phyloP scores from a whole-genome alignment of 2,329 filamentous ascomycete species.

The Fusarium nurragi region DNA sequence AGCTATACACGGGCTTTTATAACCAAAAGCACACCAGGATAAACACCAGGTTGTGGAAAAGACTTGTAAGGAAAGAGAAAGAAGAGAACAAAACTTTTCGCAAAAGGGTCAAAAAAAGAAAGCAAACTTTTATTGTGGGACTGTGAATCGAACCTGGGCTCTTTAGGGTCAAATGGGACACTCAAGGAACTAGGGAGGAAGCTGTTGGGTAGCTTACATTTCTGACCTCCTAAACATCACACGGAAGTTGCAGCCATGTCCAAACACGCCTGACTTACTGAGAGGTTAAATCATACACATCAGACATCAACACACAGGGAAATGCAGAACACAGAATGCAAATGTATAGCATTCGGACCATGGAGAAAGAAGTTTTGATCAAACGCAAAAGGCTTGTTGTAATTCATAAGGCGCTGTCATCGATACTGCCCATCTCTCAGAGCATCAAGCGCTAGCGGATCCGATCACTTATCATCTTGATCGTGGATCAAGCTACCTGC shows the following conservation, averaged over 20 bases:
- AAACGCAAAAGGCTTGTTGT: conserved; percentile 24
- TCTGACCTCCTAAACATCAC: not conserved
- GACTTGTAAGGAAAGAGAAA: too few relatives aligned
- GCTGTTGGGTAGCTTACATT: too few relatives aligned
- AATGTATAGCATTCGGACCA: not conserved
- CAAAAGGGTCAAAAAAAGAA: too few relatives aligned
- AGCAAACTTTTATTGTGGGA: too few relatives aligned
- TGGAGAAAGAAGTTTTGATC: not conserved
- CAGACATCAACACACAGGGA: not conserved
- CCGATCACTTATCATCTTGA: conserved; percentile 9
- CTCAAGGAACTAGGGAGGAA: too few relatives aligned
- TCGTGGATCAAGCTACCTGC: conserved; percentile 1
- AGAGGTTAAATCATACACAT: not conserved
- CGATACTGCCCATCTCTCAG: conserved; percentile 36
- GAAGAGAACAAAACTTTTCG: too few relatives aligned
- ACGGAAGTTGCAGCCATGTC: not conserved
- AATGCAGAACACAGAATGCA: not conserved
- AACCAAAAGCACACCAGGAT: not conserved
- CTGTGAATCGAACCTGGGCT: not conserved
- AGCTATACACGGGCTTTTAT: not conserved
- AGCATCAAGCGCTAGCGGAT: conserved; percentile 14
- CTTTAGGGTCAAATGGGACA: too few relatives aligned
- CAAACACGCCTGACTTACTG: not conserved
- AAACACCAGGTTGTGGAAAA: not conserved
- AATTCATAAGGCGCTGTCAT: conserved; percentile 32